Percentiles rank a stretch among this genome's conserved stretches.
phyloP scores from a whole-genome alignment of 2,329 filamentous ascomycete genomes.

The Colletotrichum tamarilloi region DNA sequence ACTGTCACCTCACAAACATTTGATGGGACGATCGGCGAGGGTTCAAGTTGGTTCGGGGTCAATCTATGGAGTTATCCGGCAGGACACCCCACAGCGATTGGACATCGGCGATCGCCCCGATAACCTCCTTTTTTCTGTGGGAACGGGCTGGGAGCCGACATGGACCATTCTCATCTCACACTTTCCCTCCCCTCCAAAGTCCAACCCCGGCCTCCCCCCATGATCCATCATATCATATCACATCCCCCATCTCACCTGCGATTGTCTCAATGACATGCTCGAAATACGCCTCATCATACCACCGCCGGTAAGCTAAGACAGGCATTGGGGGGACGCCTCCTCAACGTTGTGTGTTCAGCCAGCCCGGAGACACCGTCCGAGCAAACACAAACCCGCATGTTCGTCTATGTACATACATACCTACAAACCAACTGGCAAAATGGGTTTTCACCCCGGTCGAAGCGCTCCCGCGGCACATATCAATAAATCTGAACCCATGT shows the following conservation, averaged over 20 bases:
- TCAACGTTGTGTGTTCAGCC: conserved; percentile 22
- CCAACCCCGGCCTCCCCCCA: no score
- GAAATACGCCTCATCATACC: neutral
- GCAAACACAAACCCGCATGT: neutral
- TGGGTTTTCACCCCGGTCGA: neutral
- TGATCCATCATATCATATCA: neutral
- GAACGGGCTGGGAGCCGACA: neutral
- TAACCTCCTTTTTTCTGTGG: neutral
- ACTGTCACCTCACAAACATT: neutral
- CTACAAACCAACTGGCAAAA: neutral
- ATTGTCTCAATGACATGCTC: neutral
- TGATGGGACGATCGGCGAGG: neutral
- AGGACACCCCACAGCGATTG: neutral
- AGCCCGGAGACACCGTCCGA: neutral
- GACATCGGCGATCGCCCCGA: neutral
- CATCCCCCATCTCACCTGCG: neutral
- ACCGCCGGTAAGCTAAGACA: conserved; percentile 1
- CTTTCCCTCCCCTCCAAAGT: no score
- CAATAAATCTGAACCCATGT: conserved; percentile 32
- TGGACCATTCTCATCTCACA: neutral
- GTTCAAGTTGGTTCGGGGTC: neutral
- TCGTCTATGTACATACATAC: neutral
- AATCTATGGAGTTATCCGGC: neutral
- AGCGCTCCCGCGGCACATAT: conserved; percentile 7
- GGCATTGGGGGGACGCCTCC: neutral